Percentiles rank a stretch among this genome's conserved stretches.
Conservation (phyloP, 371 early-diverging fungal species). For the Choanephora cucurbitarum region DNA sequence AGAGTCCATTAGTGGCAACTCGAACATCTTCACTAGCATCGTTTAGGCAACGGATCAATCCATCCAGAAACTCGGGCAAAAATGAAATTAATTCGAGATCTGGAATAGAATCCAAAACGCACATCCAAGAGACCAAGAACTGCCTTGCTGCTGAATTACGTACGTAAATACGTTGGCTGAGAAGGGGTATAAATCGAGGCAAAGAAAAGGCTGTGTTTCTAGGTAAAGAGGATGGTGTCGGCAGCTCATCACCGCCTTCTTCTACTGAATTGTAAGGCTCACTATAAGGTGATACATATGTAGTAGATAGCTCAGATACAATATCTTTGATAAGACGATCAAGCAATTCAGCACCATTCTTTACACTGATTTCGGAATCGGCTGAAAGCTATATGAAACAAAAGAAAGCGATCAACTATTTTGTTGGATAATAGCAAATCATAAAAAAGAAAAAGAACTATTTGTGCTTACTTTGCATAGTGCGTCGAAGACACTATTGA, state of each 20-base stretch:
- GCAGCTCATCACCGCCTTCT: constrained; percentile 21
- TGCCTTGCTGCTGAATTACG: constrained; percentile 85
- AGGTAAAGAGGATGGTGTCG: constrained; percentile 32
- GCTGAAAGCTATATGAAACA: constrained; percentile 61
- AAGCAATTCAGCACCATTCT: constrained; percentile 86
- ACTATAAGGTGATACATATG: constrained; percentile 51
- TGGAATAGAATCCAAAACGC: constrained; percentile 85
- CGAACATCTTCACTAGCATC: constrained; percentile 88
- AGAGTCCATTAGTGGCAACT: constrained; percentile 62
- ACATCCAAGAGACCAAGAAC: constrained; percentile 92
- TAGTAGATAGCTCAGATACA: constrained; percentile 82
- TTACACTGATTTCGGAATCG: constrained; percentile 84
- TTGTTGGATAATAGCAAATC: not conserved
- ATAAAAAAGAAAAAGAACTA: not conserved
- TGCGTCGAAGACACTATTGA: constrained; percentile 93
- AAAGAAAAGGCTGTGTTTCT: constrained; percentile 74
- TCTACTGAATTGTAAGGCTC: constrained; percentile 35
- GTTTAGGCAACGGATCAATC: constrained; percentile 79
- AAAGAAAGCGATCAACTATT: not conserved
- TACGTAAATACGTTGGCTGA: constrained; percentile 85
- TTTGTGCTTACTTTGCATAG: constrained; percentile 73
- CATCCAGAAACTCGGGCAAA: constrained; percentile 88
- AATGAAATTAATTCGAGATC: constrained; percentile 86
- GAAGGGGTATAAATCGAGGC: constrained; percentile 85
- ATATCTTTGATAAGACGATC: constrained; percentile 92